phyloP scores from a whole-genome alignment of 805 yeast species.

The Candida oleophila region DNA sequence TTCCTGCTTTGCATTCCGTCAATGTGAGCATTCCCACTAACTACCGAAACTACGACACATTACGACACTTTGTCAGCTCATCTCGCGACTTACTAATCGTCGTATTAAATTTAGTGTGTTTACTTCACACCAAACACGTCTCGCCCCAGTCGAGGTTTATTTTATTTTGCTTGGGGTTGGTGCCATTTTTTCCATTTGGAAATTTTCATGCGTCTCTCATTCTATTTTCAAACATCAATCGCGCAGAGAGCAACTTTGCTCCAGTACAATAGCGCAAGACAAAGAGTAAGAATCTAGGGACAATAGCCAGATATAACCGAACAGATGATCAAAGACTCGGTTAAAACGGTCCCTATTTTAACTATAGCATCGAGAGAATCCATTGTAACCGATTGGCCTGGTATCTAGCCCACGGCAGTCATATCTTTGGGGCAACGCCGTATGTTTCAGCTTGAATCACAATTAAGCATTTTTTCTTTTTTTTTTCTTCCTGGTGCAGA shows the following conservation, averaged over 20 bases:
- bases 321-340: neutral
- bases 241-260: neutral
- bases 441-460: neutral
- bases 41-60: no score
- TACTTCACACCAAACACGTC: neutral
- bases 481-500: neutral
- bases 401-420: no score
- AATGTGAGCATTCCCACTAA: no score
- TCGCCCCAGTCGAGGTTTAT: neutral
- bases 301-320: neutral
- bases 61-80: neutral
- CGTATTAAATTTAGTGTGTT: neutral
- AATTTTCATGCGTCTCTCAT: neutral
- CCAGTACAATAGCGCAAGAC: neutral
- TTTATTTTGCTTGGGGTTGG: neutral
- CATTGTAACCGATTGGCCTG: no score
- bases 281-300: neutral
- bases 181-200: neutral
- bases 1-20: no score
- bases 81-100: no score
- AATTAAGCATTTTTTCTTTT: neutral
- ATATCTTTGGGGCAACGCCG: neutral
- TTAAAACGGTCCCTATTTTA: no score
- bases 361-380: no score
- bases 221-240: neutral